Percentiles rank a stretch among this genome's conserved stretches.
These are phyloP conservation scores for Yamadazyma songkhlaensis DNA, from an alignment of 1,139 yeast species.

Conservation along the genomic window DNA sequence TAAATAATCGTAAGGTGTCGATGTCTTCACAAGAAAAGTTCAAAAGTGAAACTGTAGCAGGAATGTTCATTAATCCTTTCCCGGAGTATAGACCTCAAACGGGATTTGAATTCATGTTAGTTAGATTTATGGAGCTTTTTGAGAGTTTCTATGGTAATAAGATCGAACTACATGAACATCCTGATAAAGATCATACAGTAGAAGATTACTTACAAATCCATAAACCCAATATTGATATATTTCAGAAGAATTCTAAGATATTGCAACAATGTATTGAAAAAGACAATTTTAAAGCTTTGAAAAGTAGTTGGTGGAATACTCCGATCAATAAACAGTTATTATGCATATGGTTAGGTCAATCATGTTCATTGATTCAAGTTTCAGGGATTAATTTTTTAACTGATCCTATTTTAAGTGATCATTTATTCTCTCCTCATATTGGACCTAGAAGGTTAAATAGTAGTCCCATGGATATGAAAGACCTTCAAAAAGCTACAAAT, in stretches of 20 bases:
- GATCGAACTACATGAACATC: conserved; percentile 36
- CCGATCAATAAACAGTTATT: conserved; percentile 47
- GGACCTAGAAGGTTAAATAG: conserved; percentile 84
- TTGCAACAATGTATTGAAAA: conserved; percentile 26
- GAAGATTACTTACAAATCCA: conserved; percentile 56
- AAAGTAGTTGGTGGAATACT: conserved; percentile 18
- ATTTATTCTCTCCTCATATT: conserved; percentile 55
- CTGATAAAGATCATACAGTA: conserved; percentile 39
- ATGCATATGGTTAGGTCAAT: conserved; percentile 92
- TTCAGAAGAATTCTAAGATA: conserved; percentile 27
- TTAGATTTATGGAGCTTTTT: conserved; percentile 67
- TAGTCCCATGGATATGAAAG: conserved; percentile 62
- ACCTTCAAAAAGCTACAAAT: conserved; percentile 53
- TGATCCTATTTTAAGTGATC: conserved; percentile 79
- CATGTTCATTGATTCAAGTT: conserved; percentile 74
- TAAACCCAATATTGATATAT: conserved; percentile 55
- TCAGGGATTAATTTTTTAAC: conserved; percentile 74
- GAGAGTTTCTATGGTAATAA: conserved; percentile 68
- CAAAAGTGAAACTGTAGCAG: conserved; percentile 59
- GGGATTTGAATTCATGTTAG: conserved; percentile 74
- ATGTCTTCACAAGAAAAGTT: conserved; percentile 24
- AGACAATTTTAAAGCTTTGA: conserved; percentile 19
- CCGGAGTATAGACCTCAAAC: conserved; percentile 91
- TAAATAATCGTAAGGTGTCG: conserved; percentile 47
- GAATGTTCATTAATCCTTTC: conserved; percentile 88